Base-by-base conservation (phyloP, 23 red algal genomes). In the Gracilaria gracilis region DNA sequence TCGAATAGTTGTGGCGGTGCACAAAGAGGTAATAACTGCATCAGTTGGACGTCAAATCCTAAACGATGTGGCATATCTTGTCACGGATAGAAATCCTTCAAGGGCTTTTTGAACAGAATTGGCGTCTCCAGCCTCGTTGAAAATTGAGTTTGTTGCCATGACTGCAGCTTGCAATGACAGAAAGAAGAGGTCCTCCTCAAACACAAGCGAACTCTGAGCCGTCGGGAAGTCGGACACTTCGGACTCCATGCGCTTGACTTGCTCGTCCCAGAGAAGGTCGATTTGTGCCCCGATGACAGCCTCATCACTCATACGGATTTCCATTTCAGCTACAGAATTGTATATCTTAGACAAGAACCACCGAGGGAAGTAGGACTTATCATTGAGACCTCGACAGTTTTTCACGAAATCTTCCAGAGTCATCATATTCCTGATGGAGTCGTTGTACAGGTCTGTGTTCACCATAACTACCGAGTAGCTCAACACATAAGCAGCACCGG, bases 371-470 rank as follows among this genome's bases (percentile, higher is more conserved):
- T 99, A 91, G 21, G 81, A 50, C 35, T 75, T 83, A 73, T 99
- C 97, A 73, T 99, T 99, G 58, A 99, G 93, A 28, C 97, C 97
- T 23, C 97, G 93, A 50, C 91, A 94, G 73, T 99, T 99, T 29
- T 83, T 66, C 50, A 96, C 83, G 82, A 99, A 99, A 81, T 99
- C 97, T 44, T 94, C 84, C n/a, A 99, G 61, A 33, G 84, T 89
- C 97, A 99, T 99, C 51, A 93, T 95, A 27, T 96, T 95, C 44
- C 90, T 80, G 57, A 99, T 94, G 5, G 90, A 94, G 17, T 74
- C 83, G 48, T 99, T 95, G 75, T 99, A 94, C 66, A 96, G 94
- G 75, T 99, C 97, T 0, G 97, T 99, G 48, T 99, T 99, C 24
- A 99, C 73, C 97, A 99, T 99, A 19, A 99, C 91, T 0, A 95